Evolutionary conservation across 331 rosid species (phyloP), one percentile per base, ranked within the genome.

Genomic region (Stylosanthes scabra): DNA sequence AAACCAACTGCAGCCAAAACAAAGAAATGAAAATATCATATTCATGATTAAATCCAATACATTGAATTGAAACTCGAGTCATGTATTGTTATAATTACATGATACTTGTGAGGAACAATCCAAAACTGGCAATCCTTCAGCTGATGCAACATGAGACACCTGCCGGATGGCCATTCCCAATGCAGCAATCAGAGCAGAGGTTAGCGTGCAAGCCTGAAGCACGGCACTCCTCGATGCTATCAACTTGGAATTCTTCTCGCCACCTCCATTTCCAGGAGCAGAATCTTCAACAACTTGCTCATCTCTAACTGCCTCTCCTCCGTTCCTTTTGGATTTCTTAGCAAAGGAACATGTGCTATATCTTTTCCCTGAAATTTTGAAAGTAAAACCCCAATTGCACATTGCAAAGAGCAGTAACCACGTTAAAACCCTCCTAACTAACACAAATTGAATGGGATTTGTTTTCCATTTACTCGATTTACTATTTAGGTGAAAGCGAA

Each of bases 71-170:
- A 29, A 29, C 34, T 29, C 34, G 3, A 29, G 3, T 29, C 2
- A 29, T 29, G 34, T 29, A 29, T 29, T 29, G 13, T 29, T 3
- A n/a, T n/a, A n/a, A 25, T 41, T 94, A 94, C 99, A 91, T 77
- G 99, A 84, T 81, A 89, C 86, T 81, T 83, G 86, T 27, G 82
- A 2, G 2, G 89, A 80, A 88, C 97, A 91, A 83, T 94, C 97
- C 78, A 87, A 77, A 65, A 94, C 28, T 6, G 97, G 93, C 71
- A 86, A 82, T 73, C 97, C 96, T 83, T 91, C 97, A 61, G 58
- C 15, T 9, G 90, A 81, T 11, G 85, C 97, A 68, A 85, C 71
- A 84, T 88, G 97, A 75, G 96, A 94, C 58, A 78, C 90, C 99
- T 89, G 34, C 34, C 3, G 34, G 2, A 29, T 29, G 3, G 3